phyloP scores from a whole-genome alignment of 306 rosid species.

The Luffa acutangula region DNA sequence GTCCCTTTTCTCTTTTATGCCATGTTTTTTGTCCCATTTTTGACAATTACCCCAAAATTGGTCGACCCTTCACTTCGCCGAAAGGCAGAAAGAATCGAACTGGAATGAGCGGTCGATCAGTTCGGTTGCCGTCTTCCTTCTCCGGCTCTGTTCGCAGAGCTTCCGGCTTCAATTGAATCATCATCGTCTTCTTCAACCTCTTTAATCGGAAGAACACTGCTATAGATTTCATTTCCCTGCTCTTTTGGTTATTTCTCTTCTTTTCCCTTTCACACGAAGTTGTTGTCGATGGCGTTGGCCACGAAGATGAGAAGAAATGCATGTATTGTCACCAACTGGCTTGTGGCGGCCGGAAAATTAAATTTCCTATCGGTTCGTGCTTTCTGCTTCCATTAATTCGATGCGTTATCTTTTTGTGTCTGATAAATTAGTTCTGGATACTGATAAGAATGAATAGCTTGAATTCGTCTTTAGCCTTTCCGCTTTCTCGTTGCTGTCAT shows the following conservation, averaged over 20 bases:
- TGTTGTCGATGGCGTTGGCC: neutral
- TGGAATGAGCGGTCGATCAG: neutral
- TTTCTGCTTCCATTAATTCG: neutral
- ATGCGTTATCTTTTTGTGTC: neutral
- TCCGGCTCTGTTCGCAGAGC: neutral
- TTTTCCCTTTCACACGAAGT: neutral
- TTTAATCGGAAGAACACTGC: neutral
- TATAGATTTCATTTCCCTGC: neutral
- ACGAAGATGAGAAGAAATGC: slow-evolving; percentile 19
- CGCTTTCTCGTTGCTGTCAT: neutral
- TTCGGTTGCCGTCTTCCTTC: neutral
- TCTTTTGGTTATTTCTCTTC: neutral
- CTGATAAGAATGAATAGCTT: neutral
- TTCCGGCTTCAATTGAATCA: neutral
- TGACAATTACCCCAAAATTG: no score
- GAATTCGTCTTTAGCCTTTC: neutral
- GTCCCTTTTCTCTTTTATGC: no score
- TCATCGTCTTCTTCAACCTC: neutral
- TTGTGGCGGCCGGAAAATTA: slow-evolving; percentile 15
- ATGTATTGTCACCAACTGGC: slow-evolving; percentile 12
- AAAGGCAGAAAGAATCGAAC: neutral
- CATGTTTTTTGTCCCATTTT: no score
- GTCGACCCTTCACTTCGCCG: neutral
- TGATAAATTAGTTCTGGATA: neutral
- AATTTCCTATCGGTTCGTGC: slow-evolving; percentile 23